phyloP scores from a whole-genome alignment of 768 basidiomycete species.

The Auriscalpium orientale region DNA sequence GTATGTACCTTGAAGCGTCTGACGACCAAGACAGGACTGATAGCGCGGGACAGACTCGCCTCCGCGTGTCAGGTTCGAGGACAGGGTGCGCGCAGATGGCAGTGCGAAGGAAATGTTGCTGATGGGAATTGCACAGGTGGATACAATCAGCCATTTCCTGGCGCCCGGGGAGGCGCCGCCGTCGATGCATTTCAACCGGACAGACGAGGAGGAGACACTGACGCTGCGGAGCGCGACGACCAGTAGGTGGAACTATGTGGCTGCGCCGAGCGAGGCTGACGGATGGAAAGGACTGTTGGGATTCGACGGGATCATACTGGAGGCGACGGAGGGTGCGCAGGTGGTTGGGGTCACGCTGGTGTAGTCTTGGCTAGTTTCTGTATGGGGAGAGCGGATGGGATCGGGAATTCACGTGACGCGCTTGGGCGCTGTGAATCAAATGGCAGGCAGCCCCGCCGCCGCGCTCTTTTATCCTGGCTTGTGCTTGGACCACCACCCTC shows the following conservation, averaged over 20 bases:
- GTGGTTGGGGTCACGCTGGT: slow-evolving; percentile 69
- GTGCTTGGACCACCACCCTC: background rate
- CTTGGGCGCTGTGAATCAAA: no score
- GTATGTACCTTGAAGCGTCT: slow-evolving; percentile 27
- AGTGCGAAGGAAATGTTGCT: background rate
- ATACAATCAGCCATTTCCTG: slow-evolving; percentile 72
- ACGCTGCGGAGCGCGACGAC: slow-evolving; percentile 62
- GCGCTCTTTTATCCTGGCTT: background rate
- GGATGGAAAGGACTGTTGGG: slow-evolving; percentile 47
- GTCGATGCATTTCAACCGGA: slow-evolving; percentile 75
- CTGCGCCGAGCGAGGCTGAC: slow-evolving; percentile 8
- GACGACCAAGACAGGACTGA: slow-evolving; percentile 1
- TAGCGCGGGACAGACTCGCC: slow-evolving; percentile 47
- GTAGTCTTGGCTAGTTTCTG: slow-evolving; percentile 20
- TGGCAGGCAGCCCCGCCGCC: no score
- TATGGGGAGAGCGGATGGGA: no score
- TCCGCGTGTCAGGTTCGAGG: slow-evolving; percentile 64
- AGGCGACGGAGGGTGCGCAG: slow-evolving; percentile 72
- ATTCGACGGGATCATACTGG: slow-evolving; percentile 75
- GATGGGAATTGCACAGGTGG: slow-evolving; percentile 42
- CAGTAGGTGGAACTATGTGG: slow-evolving; percentile 36
- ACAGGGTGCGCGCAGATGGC: slow-evolving; percentile 39
- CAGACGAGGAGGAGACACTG: slow-evolving; percentile 66
- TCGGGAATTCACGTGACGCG: no score
- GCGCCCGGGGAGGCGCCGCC: slow-evolving; percentile 67